phyloP scores from a whole-genome alignment of 192 early-diverging fungal species.

The Obelidium mucronatum region DNA sequence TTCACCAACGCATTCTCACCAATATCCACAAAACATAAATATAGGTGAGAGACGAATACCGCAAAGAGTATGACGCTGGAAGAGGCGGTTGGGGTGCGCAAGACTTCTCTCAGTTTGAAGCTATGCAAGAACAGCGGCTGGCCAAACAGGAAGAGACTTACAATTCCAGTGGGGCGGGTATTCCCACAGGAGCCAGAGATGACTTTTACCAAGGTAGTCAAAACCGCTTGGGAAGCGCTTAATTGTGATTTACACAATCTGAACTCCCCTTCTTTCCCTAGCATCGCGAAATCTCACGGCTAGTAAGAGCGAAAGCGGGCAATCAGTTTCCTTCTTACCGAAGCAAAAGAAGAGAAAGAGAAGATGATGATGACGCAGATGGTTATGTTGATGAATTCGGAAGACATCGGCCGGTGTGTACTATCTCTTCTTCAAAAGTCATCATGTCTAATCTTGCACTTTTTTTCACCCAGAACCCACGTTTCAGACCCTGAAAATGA shows the following conservation, averaged over 20 bases:
- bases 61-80: constrained; percentile 93
- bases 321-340: constrained; percentile 18
- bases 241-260: neutral
- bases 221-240: neutral
- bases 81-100: constrained; percentile 96
- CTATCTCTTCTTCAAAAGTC: no score
- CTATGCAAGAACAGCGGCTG: constrained; percentile 52
- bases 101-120: constrained; percentile 21
- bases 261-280: neutral
- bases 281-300: neutral
- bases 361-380: constrained; percentile 52
- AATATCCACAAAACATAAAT: neutral
- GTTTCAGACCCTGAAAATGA: constrained; percentile 15
- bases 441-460: constrained; percentile 43
- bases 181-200: constrained; percentile 30
- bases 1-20: neutral
- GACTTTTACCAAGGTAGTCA: constrained; percentile 30
- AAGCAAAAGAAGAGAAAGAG: constrained; percentile 35
- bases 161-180: constrained; percentile 30
- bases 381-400: constrained; percentile 44
- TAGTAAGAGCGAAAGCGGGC: neutral
- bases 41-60: constrained; percentile 90
- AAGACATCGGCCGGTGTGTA: constrained; percentile 2
- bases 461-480: constrained; percentile 18
- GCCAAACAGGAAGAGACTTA: constrained; percentile 72